These are phyloP conservation scores for Trichosporon ovoides DNA, from an alignment of 1,284 basidiomycete species.

Conservation along the genomic window DNA sequence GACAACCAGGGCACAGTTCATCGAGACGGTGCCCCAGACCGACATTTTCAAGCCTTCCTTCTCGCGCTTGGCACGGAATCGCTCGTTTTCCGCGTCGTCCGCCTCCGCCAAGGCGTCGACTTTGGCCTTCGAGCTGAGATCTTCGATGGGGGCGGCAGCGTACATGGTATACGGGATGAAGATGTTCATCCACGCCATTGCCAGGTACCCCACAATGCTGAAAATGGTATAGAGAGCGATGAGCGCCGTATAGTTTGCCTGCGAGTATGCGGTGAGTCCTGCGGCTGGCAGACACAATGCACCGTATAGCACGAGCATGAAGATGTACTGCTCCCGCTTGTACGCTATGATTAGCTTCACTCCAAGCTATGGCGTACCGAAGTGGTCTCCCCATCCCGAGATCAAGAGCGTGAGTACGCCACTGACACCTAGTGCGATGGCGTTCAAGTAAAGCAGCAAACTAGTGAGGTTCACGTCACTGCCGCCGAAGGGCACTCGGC, in stretches of 20 bases:
- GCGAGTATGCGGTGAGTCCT: conserved; percentile 7
- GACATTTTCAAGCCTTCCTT: conserved; percentile 10
- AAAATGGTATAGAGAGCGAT: conserved; percentile 8
- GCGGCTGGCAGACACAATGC: conserved; percentile 11
- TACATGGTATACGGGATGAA: conserved; percentile 14
- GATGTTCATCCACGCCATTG: conserved; percentile 13
- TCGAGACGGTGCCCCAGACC: not conserved
- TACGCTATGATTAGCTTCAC: not conserved
- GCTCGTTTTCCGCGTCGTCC: not conserved
- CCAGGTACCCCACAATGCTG: conserved; percentile 11
- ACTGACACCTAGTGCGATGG: conserved; percentile 9
- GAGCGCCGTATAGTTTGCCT: conserved; percentile 8
- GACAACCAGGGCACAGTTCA: conserved; percentile 2
- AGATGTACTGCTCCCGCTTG: conserved; percentile 15
- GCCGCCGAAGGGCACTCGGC: conserved; percentile 8
- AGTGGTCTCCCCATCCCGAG: conserved; percentile 13
- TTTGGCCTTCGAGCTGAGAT: not conserved
- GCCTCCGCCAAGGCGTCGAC: not conserved
- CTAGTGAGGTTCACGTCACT: conserved; percentile 12
- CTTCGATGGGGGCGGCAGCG: conserved; percentile 4
- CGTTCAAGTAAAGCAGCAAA: conserved; percentile 13
- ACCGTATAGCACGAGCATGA: conserved; percentile 6
- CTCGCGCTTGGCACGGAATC: conserved; percentile 3
- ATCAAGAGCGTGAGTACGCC: conserved; percentile 10
- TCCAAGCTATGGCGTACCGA: not conserved